Base-by-base conservation (phyloP, 2,329 filamentous ascomycete genomes). In the Fusarium buharicum region DNA sequence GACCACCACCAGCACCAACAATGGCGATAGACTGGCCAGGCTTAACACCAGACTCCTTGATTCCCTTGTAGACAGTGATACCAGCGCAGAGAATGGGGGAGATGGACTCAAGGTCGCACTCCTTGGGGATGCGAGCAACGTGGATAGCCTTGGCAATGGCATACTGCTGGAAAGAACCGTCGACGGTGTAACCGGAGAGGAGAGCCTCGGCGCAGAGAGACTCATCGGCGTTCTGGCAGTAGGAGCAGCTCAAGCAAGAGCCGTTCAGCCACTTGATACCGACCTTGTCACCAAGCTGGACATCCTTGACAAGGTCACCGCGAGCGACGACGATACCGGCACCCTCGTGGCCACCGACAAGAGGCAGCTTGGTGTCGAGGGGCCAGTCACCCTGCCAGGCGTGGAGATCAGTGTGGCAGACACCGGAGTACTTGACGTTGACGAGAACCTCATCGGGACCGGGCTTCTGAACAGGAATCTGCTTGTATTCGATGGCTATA, bases 211-310 rank as follows among this genome's bases (percentile, higher is more conserved):
- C 77, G 80, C 94, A 98, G 6, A 97, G 88, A 3, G 92, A 89
- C 80, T 97, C 93, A 69, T 96, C 90, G 43, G 86, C 77, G 68
- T 87, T 84, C 73, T 90, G 87, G 81, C 93, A 97, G 84, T 91
- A 96, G 69, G 87, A 84, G 81, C 93, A 98, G 64, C 83, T 77
- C 61, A 96, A 82, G 78, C 94, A 97, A 41, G 90, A 89, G 64
- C 92, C 91, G 78, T 97, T 95, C 73, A 97, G 83, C 93, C 93
- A 97, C 82, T 92, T 97, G 77, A 98, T 86, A 74, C 94, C 94
- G 60, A 88, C 94, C 71, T 92, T 82, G 73, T 96, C 92, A 69
- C 93, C 93, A 70, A 97, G 82, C 74, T 92, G 80, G 60, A 96
- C 79, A 69, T 95, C 91, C 4, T 84, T 79, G 64, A 95, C 92